phyloP scores from a whole-genome alignment of 2,329 filamentous ascomycete genomes.

The Alternaria atra region DNA sequence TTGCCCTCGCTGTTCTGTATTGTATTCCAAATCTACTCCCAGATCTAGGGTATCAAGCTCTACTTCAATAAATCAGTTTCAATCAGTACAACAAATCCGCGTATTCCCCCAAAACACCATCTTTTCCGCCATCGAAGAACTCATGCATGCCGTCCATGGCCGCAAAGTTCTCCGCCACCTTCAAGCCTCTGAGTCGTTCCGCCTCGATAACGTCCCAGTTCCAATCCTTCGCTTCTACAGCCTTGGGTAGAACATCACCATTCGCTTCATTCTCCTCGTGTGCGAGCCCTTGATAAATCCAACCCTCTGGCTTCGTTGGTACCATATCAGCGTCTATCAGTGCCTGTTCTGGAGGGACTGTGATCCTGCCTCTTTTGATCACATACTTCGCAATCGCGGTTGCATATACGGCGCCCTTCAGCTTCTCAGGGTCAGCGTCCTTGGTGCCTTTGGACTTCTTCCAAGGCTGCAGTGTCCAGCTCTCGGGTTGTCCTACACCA shows the following conservation, averaged over 20 bases:
- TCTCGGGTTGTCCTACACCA: conserved; percentile 53
- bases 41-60: conserved; percentile 5
- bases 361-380: conserved; percentile 70
- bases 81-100: conserved; percentile 45
- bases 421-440: conserved; percentile 41
- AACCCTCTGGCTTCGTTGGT: conserved; percentile 73
- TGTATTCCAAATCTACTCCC: not conserved
- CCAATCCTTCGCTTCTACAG: conserved; percentile 57
- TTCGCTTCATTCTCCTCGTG: conserved; percentile 21
- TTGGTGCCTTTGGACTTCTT: conserved; percentile 37
- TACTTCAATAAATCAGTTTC: not conserved
- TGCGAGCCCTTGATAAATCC: conserved; percentile 32
- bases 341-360: conserved; percentile 81
- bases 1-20: not conserved
- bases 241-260: conserved; percentile 35
- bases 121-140: conserved; percentile 57
- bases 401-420: conserved; percentile 58
- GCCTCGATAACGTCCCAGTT: conserved; percentile 68
- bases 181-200: conserved; percentile 64
- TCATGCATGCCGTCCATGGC: conserved; percentile 63
- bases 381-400: conserved; percentile 62
- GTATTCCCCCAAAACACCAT: conserved; percentile 57
- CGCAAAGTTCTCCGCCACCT: conserved; percentile 64
- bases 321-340: conserved; percentile 77
- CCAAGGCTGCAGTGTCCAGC: conserved; percentile 59